Evolutionary conservation across 1,284 basidiomycete species (phyloP).

Genomic region (Irpex sp.): DNA sequence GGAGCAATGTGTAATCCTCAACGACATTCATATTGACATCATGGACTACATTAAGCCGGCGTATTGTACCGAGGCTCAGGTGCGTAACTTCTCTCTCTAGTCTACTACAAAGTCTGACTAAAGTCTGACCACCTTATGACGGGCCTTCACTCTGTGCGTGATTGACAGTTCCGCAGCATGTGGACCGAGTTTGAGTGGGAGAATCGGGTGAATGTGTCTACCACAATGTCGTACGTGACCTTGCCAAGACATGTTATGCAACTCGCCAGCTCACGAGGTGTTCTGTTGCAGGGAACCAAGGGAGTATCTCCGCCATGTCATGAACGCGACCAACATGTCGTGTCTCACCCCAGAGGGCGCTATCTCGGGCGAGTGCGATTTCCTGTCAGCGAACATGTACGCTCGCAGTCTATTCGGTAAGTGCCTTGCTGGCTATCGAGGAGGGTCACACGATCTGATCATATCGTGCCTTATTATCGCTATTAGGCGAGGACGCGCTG

Average conservation of each 20-base stretch:
- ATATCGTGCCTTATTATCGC: neutral
- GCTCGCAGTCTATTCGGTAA: slow-evolving; percentile 85
- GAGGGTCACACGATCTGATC: neutral
- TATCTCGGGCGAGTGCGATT: slow-evolving; percentile 88
- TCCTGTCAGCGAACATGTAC: slow-evolving; percentile 93
- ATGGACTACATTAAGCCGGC: slow-evolving; percentile 99
- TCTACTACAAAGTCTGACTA: neutral
- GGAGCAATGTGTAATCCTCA: slow-evolving; percentile 89
- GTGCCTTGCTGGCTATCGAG: slow-evolving; percentile 20
- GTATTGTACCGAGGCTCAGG: slow-evolving; percentile 93
- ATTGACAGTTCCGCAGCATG: slow-evolving; percentile 84
- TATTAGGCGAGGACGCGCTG: slow-evolving; percentile 87
- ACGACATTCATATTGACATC: slow-evolving; percentile 98
- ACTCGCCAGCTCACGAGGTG: neutral
- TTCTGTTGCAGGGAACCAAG: slow-evolving; percentile 59
- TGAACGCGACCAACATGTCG: slow-evolving; percentile 94
- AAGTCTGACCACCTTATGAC: neutral
- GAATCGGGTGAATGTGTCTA: slow-evolving; percentile 93
- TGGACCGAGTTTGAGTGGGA: slow-evolving; percentile 99
- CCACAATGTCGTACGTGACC: slow-evolving; percentile 64
- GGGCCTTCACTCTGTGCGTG: neutral
- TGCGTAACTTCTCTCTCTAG: slow-evolving; percentile 31
- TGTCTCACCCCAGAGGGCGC: slow-evolving; percentile 94
- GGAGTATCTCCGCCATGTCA: slow-evolving; percentile 85
- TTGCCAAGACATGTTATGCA: neutral